Evolutionary conservation across 2,329 filamentous ascomycete genomes (phyloP).

Genomic region (Emmonsia crescens): DNA sequence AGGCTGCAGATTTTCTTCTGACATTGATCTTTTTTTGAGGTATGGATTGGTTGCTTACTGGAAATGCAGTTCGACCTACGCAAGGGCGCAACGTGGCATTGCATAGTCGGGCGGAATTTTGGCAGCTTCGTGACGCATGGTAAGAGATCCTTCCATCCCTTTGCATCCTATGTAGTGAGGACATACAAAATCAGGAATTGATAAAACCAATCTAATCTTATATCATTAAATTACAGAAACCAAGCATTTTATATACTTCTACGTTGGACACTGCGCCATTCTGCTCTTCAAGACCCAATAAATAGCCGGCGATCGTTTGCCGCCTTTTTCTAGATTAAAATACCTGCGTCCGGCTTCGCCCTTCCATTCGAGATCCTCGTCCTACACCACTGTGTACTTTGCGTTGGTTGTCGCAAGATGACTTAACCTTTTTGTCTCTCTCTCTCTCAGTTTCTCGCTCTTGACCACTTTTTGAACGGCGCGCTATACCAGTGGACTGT

Average conservation of each 20-base stretch:
- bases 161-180: neutral
- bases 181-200: slow-evolving; percentile 8
- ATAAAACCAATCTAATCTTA: neutral
- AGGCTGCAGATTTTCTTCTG: neutral
- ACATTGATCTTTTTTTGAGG: slow-evolving; percentile 1
- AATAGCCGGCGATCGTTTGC: slow-evolving; percentile 3
- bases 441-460: neutral
- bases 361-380: neutral
- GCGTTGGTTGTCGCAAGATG: neutral
- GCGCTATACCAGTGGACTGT: neutral
- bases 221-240: slow-evolving; percentile 54
- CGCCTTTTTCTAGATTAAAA: neutral
- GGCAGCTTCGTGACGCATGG: slow-evolving; percentile 98
- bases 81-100: slow-evolving; percentile 98
- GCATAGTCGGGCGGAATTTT: slow-evolving; percentile 96
- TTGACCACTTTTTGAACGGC: neutral
- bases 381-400: neutral
- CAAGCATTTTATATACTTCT: slow-evolving; percentile 99
- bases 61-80: slow-evolving; percentile 75
- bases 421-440: neutral
- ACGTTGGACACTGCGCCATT: slow-evolving; percentile 96
- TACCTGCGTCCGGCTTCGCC: neutral
- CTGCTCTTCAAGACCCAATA: slow-evolving; percentile 98
- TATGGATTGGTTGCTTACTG: slow-evolving; percentile 5
- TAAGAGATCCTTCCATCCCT: slow-evolving; percentile 35